A percentile compares a stretch with the other conserved stretches of the same genome.
phyloP scores from a whole-genome alignment of 768 basidiomycete species.

The Tulasnella sp. region DNA sequence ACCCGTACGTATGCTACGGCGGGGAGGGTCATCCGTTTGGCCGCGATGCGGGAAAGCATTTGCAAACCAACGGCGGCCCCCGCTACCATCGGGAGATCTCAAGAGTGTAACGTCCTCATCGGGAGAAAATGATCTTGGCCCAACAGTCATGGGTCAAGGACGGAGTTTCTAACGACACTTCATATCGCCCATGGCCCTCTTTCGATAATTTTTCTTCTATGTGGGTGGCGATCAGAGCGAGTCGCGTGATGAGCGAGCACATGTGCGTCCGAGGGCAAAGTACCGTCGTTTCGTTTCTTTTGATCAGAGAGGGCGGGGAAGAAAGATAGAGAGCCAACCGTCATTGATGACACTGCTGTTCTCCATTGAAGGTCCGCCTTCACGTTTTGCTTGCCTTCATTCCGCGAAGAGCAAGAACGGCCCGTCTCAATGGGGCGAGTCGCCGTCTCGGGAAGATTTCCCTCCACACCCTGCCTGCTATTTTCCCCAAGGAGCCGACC shows the following conservation, averaged over 20 bases:
- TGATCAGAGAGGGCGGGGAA: background rate
- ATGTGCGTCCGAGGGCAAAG: background rate
- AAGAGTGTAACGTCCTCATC: background rate
- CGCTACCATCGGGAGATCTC: background rate
- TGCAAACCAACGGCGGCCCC: background rate
- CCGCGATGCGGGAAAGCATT: constrained; percentile 7
- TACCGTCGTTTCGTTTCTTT: constrained; percentile 13
- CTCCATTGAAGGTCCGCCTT: background rate
- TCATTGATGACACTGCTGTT: background rate
- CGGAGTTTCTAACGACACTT: background rate
- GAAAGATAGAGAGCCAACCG: background rate
- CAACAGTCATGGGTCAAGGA: background rate
- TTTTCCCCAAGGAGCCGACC: background rate
- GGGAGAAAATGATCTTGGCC: background rate
- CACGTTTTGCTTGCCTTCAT: background rate
- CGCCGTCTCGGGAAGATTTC: constrained; percentile 6
- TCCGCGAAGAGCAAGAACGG: background rate
- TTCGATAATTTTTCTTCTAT: background rate
- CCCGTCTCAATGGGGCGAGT: constrained; percentile 7
- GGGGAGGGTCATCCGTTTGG: background rate
- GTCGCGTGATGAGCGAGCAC: constrained; percentile 1
- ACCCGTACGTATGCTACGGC: background rate
- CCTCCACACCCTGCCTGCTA: constrained; percentile 15
- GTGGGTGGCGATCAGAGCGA: background rate
- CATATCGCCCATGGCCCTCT: background rate